A percentile compares a stretch with the other conserved stretches of the same genome.
phyloP scores from a whole-genome alignment of 768 basidiomycete genomes.

The Gymnopilus junonius region DNA sequence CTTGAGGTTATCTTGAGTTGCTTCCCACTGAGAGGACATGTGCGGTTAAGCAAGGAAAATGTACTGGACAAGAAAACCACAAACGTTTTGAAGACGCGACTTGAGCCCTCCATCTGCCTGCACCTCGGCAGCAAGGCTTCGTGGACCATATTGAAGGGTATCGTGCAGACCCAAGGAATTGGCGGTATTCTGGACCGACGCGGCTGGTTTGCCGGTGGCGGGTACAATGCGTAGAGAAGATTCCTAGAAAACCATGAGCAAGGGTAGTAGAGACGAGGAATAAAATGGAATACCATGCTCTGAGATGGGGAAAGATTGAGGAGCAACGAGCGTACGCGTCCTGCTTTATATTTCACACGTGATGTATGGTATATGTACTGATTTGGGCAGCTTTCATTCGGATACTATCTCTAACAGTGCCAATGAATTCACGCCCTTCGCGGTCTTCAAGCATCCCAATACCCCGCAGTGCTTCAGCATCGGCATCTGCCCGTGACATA shows the following conservation, averaged over 20 bases:
- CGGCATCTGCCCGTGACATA: slow-evolving; percentile 58
- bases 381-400: neutral
- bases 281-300: slow-evolving; percentile 4
- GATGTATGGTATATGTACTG: neutral
- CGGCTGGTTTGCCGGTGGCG: slow-evolving; percentile 52
- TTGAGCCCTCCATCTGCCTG: slow-evolving; percentile 65
- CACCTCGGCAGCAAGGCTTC: slow-evolving; percentile 78
- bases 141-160: slow-evolving; percentile 82
- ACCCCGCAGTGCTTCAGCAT: slow-evolving; percentile 50
- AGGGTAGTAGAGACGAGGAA: too few species aligned
- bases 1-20: slow-evolving; percentile 88
- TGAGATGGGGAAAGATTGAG: slow-evolving; percentile 4
- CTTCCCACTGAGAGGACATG: slow-evolving; percentile 74
- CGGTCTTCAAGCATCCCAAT: slow-evolving; percentile 74
- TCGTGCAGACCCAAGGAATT: slow-evolving; percentile 88
- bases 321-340: slow-evolving; percentile 1
- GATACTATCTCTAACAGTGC: neutral
- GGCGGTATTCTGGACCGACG: slow-evolving; percentile 68
- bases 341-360: slow-evolving; percentile 1
- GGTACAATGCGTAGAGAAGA: slow-evolving; percentile 67
- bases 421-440: slow-evolving; percentile 47
- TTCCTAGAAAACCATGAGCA: slow-evolving; percentile 31
- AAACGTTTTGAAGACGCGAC: slow-evolving; percentile 77
- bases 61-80: slow-evolving; percentile 22
- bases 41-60: neutral